These are phyloP conservation scores for Monilinia laxa DNA, from an alignment of 2,329 filamentous ascomycete genomes.

Conservation along the genomic window DNA sequence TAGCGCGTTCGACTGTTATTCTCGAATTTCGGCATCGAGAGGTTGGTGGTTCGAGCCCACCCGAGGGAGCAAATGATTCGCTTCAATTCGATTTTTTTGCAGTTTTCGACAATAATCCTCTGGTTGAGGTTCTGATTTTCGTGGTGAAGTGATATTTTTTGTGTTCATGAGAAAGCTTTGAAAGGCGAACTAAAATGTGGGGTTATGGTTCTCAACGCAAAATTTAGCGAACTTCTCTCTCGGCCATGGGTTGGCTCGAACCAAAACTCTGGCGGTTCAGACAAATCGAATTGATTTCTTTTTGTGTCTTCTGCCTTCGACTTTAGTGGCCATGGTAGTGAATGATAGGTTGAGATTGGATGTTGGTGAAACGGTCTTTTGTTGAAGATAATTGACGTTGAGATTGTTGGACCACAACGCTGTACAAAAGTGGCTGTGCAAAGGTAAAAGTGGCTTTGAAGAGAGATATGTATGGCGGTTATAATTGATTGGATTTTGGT, in stretches of 20 bases:
- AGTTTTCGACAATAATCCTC: no score
- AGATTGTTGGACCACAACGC: neutral
- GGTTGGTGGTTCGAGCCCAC: slow-evolving; percentile 11
- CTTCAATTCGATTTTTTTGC: no score
- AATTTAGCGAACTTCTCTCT: neutral
- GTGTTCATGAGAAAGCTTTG: neutral
- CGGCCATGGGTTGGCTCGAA: slow-evolving; percentile 14
- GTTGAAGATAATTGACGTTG: neutral
- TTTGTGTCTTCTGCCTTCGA: neutral
- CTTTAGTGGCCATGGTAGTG: neutral
- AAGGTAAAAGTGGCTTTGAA: neutral
- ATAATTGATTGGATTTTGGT: neutral
- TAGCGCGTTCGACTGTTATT: slow-evolving; percentile 3
- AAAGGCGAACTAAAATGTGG: neutral
- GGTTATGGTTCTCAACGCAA: neutral
- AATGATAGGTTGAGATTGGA: neutral
- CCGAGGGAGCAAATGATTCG: neutral
- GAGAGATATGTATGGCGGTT: neutral
- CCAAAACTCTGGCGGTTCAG: slow-evolving; percentile 11
- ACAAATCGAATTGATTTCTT: neutral
- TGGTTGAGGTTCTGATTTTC: no score
- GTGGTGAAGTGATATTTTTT: no score
- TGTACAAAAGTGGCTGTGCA: slow-evolving; percentile 4
- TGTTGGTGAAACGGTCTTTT: neutral
- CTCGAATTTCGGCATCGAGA: neutral